Evolutionary conservation across 2,329 filamentous ascomycete species (phyloP).

Genomic region (Byssothecium circinans): DNA sequence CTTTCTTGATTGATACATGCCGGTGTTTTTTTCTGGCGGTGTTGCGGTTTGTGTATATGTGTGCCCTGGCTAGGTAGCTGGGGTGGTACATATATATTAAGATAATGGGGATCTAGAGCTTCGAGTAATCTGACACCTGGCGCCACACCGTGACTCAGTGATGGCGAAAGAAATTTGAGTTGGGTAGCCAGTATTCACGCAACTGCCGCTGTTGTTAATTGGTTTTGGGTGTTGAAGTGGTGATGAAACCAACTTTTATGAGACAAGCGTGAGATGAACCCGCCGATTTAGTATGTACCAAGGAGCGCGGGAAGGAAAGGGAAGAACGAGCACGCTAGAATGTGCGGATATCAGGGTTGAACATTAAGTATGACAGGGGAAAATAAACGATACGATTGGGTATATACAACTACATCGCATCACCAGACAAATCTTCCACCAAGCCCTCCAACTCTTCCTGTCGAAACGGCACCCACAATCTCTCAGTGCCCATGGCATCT

Average conservation of each 20-base stretch:
- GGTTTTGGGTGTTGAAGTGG: background rate
- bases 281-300: no score
- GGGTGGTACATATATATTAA: no score
- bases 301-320: background rate
- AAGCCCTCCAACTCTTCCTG: conserved; percentile 86
- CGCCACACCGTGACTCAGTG: no score
- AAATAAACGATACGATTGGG: conserved; percentile 1
- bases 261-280: no score
- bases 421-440: conserved; percentile 70
- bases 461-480: conserved; percentile 81
- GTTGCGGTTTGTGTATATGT: no score
- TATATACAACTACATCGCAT: conserved; percentile 25
- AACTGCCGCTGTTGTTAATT: background rate
- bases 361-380: background rate
- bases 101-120: no score
- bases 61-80: no score
- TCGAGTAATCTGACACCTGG: no score
- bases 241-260: background rate
- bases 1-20: no score
- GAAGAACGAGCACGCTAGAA: background rate
- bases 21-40: no score
- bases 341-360: background rate
- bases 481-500: conserved; percentile 81
- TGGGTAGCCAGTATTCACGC: no score
- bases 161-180: no score